Base-by-base conservation (phyloP, 1,139 yeast species). In the Hyphopichia burtonii region DNA sequence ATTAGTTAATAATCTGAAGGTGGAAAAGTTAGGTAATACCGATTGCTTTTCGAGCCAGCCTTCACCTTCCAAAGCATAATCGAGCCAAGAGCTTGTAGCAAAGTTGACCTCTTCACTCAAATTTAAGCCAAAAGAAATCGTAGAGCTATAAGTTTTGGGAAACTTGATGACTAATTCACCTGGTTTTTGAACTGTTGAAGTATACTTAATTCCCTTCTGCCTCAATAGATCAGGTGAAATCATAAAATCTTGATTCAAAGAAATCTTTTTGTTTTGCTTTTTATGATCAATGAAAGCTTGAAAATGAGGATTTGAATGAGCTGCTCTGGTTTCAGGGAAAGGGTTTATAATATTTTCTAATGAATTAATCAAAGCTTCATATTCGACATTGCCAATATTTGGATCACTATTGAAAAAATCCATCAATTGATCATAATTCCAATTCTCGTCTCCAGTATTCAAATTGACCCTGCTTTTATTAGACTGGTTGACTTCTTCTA, bases 21-120 rank as follows among this genome's bases (percentile, higher is more conserved):
- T 60, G 49, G 83, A 79, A 36, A 78, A 75, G 41, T 61, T 66
- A 0, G 88, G 86, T 2, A 78, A 39, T 1, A 79, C 52, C 0
- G 66, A 58, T 44, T 80, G 82, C n/a, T 66, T 59, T 2, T 61
- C 46, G n/a, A 81, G 51, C 86, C 86, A 82, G 31, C 59, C 54
- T 39, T 76, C 79, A 0, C 79, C 80, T 27, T 71, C 76, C 0
- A 66, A 18, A 0, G 82, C 76, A 46, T 69, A 60, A 3, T 67
- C 56, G 10, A 83, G 53, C 90, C 90, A 84, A n/a, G 66, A 58
- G n/a, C 58, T 54, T 0, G 84, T 71, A 1, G 86, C 84, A 58
- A 83, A 74, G 44, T 74, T 72, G 2, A 76, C 78, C 37, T 73
- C 72, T 56, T 83, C 86, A 40, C 76, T 71, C 10, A 82, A 61